Conservation (phyloP, 2,329 filamentous ascomycete genomes). For the Fusarium staphyleae region DNA sequence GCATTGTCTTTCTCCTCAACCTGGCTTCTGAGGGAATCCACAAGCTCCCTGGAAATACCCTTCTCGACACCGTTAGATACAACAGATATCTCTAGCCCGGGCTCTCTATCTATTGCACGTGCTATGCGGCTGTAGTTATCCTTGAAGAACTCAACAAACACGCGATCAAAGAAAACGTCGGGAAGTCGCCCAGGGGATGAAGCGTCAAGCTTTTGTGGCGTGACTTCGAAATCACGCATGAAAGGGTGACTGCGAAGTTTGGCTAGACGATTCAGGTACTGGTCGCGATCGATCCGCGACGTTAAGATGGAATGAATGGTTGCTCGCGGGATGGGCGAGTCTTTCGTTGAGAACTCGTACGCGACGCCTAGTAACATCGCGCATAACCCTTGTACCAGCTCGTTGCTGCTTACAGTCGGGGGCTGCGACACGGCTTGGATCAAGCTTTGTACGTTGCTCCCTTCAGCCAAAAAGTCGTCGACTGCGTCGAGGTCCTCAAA, state of each 20-base stretch:
- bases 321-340: slow-evolving; percentile 85
- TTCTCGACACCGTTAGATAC: slow-evolving; percentile 82
- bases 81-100: slow-evolving; percentile 83
- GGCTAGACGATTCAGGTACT: slow-evolving; percentile 82
- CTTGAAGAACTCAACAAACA: slow-evolving; percentile 93
- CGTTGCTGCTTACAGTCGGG: slow-evolving; percentile 62
- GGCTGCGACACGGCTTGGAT: slow-evolving; percentile 75
- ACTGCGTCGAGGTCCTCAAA: slow-evolving; percentile 92
- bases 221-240: slow-evolving; percentile 88
- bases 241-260: slow-evolving; percentile 79
- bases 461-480: slow-evolving; percentile 91
- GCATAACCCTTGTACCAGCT: slow-evolving; percentile 80
- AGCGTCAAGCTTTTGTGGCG: slow-evolving; percentile 71
- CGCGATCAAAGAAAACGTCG: slow-evolving; percentile 83
- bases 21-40: slow-evolving; percentile 83
- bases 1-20: slow-evolving; percentile 72
- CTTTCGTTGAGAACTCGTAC: slow-evolving; percentile 97
- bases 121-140: slow-evolving; percentile 90
- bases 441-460: slow-evolving; percentile 87
- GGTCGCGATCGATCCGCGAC: slow-evolving; percentile 81
- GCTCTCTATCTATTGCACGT: slow-evolving; percentile 88
- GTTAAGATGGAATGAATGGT: slow-evolving; percentile 81
- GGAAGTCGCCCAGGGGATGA: slow-evolving; percentile 63
- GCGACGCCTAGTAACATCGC: slow-evolving; percentile 85
- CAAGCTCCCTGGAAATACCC: slow-evolving; percentile 90